phyloP scores from a whole-genome alignment of 345 rosid genomes.

The Gossypium raimondii region DNA sequence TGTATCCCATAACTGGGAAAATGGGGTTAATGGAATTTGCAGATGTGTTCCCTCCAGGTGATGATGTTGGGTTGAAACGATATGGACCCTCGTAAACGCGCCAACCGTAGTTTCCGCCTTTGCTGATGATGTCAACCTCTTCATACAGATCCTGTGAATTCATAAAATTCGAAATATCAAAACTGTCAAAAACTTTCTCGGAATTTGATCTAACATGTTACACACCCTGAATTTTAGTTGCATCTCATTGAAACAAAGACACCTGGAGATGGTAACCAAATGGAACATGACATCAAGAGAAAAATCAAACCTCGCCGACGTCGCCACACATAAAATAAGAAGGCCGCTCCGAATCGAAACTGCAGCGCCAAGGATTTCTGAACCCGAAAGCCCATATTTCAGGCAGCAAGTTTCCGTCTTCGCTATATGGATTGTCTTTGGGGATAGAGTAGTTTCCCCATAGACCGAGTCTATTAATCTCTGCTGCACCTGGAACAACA shows the following conservation, averaged over 20 bases:
- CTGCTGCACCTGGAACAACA: too few species aligned
- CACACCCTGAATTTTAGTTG: background rate
- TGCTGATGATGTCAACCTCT: slow-evolving; percentile 83
- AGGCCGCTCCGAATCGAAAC: slow-evolving; percentile 50
- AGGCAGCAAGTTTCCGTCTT: slow-evolving; percentile 36
- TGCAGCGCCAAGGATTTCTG: slow-evolving; percentile 56
- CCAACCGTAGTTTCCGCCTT: slow-evolving; percentile 94
- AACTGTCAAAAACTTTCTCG: background rate
- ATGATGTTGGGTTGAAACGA: slow-evolving; percentile 29
- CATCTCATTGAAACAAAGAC: background rate
- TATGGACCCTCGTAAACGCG: slow-evolving; percentile 68
- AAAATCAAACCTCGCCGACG: slow-evolving; percentile 41
- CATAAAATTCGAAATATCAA: background rate
- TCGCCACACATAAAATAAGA: slow-evolving; percentile 25
- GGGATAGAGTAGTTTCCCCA: slow-evolving; percentile 32
- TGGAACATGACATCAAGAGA: background rate
- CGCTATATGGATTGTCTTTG: slow-evolving; percentile 39
- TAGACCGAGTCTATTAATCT: too few species aligned
- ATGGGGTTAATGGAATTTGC: slow-evolving; percentile 41
- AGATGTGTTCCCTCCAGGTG: slow-evolving; percentile 62
- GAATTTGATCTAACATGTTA: background rate
- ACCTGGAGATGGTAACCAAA: background rate
- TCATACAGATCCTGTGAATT: slow-evolving; percentile 57
- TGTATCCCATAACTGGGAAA: slow-evolving; percentile 75
- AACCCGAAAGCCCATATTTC: slow-evolving; percentile 64